A percentile compares a stretch with the other conserved stretches of the same genome.
phyloP scores from a whole-genome alignment of 2,329 filamentous ascomycete genomes.

The Arthrobotrys iridis region DNA sequence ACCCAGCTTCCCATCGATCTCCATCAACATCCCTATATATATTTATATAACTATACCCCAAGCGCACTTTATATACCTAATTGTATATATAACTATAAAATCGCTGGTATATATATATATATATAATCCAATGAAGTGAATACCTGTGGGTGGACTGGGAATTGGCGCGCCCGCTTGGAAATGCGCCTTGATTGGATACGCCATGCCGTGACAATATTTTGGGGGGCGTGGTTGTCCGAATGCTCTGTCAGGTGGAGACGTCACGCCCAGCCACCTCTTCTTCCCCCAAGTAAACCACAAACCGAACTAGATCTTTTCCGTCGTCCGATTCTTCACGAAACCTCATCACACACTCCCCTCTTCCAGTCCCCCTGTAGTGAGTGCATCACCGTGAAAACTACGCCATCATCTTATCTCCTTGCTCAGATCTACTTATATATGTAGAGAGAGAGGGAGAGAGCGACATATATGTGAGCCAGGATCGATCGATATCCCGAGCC shows the following conservation, averaged over 20 bases:
- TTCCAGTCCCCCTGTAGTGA: too few relatives aligned
- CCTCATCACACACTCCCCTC: neutral
- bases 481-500: too few relatives aligned
- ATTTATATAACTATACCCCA: too few relatives aligned
- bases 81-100: neutral
- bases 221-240: neutral
- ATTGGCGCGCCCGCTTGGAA: neutral
- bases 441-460: too few relatives aligned
- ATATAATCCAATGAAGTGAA: neutral
- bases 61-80: neutral
- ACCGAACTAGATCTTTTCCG: too few relatives aligned
- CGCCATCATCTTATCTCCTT: neutral
- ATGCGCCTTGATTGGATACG: neutral
- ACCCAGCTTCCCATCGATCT: neutral
- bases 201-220: neutral
- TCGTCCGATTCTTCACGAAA: neutral
- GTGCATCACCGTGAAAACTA: too few relatives aligned
- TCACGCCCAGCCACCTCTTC: conserved; percentile 39
- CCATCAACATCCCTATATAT: too few relatives aligned
- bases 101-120: too few relatives aligned
- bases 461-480: too few relatives aligned
- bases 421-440: too few relatives aligned
- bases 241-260: conserved; percentile 28
- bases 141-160: neutral
- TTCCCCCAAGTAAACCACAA: too few relatives aligned